Evolutionary conservation across 306 rosid genomes (phyloP), one percentile per base, ranked within the genome.

Genomic region (Malus asiatica): DNA sequence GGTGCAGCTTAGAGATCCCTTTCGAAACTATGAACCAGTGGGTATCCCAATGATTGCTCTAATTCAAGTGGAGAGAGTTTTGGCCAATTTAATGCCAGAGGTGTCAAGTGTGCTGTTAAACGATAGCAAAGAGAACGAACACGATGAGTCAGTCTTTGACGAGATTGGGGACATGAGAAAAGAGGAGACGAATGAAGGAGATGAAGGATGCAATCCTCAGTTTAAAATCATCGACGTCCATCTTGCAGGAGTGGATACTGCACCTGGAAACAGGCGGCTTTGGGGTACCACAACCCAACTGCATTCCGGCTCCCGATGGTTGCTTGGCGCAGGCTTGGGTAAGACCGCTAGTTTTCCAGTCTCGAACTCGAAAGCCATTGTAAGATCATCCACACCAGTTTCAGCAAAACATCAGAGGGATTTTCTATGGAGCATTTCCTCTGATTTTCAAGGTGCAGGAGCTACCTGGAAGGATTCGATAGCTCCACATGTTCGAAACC

Each of bases 351-450:
- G 86, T 70, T 82, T 73, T 71, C 85, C 90, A 64, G 57, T 76
- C 74, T 86, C 93, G 4, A 85, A 84, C 69, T 83, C 89, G 3
- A 87, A 60, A 40, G 85, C 84, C 48, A 75, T 90, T 9, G 87
- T 87, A 68, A 80, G 66, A 70, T 76, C 85, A 61, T 77, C 87
- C 5, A 68, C 86, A 1, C 44, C 25, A 51, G 74, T 72, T 65
- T 62, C 82, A 67, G 69, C 83, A 27, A 83, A 82, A 72, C 79
- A 60, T 70, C 71, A 32, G 18, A 82, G 73, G 55, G 90, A 90
- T 70, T 77, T 82, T 40, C 52, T 90, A 23, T 93, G 98, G 95
- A 93, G 93, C 89, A 76, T 93, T 78, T 87, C 96, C 51, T 87
- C 83, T 75, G 65, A 73, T 63, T 71, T 77, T 67, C 73, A 80